These are phyloP conservation scores for Blastobotrys americana DNA, from an alignment of 805 yeast genomes.

Conservation along the genomic window DNA sequence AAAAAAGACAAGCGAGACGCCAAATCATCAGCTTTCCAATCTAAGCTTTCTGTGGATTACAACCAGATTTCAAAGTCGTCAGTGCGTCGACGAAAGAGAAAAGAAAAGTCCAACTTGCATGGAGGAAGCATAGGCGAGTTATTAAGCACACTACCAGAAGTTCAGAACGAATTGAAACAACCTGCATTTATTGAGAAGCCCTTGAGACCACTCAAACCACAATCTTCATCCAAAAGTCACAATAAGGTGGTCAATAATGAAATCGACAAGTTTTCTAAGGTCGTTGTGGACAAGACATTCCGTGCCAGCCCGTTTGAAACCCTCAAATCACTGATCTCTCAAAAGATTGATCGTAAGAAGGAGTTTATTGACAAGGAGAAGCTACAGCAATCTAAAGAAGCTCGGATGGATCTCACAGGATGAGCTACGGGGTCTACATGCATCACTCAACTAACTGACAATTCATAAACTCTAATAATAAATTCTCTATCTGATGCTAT, in stretches of 20 bases:
- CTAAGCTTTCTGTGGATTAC: conserved; percentile 3
- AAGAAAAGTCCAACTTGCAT: conserved; percentile 13
- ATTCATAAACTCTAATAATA: no score
- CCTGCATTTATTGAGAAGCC: conserved; percentile 11
- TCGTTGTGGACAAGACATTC: conserved; percentile 16
- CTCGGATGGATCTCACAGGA: no score
- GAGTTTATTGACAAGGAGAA: conserved; percentile 12
- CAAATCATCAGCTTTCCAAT: conserved; percentile 13
- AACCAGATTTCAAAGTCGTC: conserved; percentile 19
- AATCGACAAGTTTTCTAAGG: conserved; percentile 18
- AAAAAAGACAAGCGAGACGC: conserved; percentile 21
- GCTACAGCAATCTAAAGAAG: no score
- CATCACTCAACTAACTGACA: no score
- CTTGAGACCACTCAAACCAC: conserved; percentile 14
- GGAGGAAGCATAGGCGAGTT: conserved; percentile 16
- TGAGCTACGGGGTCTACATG: no score
- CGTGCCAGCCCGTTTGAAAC: conserved; percentile 21
- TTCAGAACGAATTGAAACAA: conserved; percentile 3
- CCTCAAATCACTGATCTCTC: conserved; percentile 13
- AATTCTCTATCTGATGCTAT: no score
- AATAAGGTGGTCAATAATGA: conserved; percentile 21
- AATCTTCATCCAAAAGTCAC: conserved; percentile 13
- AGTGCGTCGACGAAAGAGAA: conserved; percentile 16
- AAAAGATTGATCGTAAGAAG: conserved; percentile 16
- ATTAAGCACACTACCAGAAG: conserved; percentile 16